phyloP scores from a whole-genome alignment of 805 yeast genomes.

The Myxozyma mucilagina region DNA sequence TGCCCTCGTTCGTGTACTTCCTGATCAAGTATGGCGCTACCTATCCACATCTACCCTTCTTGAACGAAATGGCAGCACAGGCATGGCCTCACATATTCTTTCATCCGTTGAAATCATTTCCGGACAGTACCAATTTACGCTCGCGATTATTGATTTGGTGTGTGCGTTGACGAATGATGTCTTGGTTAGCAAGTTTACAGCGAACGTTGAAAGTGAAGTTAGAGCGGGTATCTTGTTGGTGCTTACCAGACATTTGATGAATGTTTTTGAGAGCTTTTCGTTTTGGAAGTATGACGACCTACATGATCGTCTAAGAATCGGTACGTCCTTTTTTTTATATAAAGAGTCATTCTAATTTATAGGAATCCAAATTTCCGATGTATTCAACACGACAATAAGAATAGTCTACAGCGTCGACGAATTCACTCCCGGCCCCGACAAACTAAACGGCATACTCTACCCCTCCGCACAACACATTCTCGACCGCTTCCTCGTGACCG shows the following conservation, averaged over 20 bases:
- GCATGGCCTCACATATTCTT: slow-evolving; percentile 58
- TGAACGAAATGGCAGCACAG: slow-evolving; percentile 63
- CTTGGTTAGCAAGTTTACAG: slow-evolving; percentile 33
- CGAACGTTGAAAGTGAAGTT: slow-evolving; percentile 43
- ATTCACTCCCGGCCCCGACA: slow-evolving; percentile 41
- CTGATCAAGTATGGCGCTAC: slow-evolving; percentile 78
- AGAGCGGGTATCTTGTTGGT: slow-evolving; percentile 58
- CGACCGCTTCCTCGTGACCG: slow-evolving; percentile 56
- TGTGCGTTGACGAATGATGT: slow-evolving; percentile 53
- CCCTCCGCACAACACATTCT: slow-evolving; percentile 54
- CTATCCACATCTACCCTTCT: slow-evolving; percentile 66
- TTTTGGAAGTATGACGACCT: slow-evolving; percentile 65
- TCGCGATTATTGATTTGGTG: slow-evolving; percentile 58
- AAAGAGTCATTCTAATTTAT: neutral
- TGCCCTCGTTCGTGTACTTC: slow-evolving; percentile 50
- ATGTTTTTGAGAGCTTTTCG: slow-evolving; percentile 69
- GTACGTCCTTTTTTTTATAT: slow-evolving; percentile 41
- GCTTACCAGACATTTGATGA: slow-evolving; percentile 57
- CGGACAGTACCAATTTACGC: slow-evolving; percentile 66
- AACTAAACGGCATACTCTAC: slow-evolving; percentile 53
- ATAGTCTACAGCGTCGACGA: slow-evolving; percentile 57
- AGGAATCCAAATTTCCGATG: slow-evolving; percentile 35
- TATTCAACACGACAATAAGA: slow-evolving; percentile 56
- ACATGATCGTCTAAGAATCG: slow-evolving; percentile 62
- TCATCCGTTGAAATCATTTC: slow-evolving; percentile 71